Evolutionary conservation across 2,329 filamentous ascomycete species (phyloP), one percentile per base, ranked within the genome.

Genomic region (Curvularia eragrostidis): DNA sequence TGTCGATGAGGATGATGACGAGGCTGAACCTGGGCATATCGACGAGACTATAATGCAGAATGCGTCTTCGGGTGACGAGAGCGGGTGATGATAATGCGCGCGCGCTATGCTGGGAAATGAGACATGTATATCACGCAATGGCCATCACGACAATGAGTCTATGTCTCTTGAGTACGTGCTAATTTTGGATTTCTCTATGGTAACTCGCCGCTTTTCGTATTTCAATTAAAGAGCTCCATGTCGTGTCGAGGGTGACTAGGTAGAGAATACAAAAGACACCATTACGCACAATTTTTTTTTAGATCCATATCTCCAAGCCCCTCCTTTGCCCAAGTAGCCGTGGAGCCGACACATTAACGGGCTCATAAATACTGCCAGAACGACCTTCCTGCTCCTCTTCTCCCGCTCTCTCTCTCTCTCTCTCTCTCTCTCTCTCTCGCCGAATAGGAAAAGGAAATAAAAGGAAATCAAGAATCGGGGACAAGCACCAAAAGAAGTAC

Each of bases 1-100:
- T 53, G 84, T 85, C 21, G 85, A 90, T 41, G 87, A 87, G 13
- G 77, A 75, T 12, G 77, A 75, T 1, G 67, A 60, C 6, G 67
- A 59, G 8, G 67, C 49, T 4, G 68, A 48, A 30, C 63, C 53
- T 6, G 58, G 28, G 5, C 56, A 62, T 19, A 58, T 26, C 9
- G 66, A 68, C 53, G 65, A 69, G 38, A 65, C 66, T 12, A 23
- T 67, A 6, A 58, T 69, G 54, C 54, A 56, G 24, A 54, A 58
- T 46, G 65, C 58, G 2, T n/a, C 42, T 38, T 57, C 36, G 10
- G 48, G 53, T 21, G 59, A 54, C 34, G 56, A 36, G 3, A 30
- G 18, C 26, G 18, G 21, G 26, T 30, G 58, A 51, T n/a, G 15
- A 56, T 1, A 38, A 52, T 13, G 30, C 12, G 30, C n/a, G n/a